Percentiles rank a stretch among this genome's conserved stretches.
These are phyloP conservation scores for Leersia perrieri DNA, from an alignment of 176 grass and related monocot species.

Conservation along the genomic window DNA sequence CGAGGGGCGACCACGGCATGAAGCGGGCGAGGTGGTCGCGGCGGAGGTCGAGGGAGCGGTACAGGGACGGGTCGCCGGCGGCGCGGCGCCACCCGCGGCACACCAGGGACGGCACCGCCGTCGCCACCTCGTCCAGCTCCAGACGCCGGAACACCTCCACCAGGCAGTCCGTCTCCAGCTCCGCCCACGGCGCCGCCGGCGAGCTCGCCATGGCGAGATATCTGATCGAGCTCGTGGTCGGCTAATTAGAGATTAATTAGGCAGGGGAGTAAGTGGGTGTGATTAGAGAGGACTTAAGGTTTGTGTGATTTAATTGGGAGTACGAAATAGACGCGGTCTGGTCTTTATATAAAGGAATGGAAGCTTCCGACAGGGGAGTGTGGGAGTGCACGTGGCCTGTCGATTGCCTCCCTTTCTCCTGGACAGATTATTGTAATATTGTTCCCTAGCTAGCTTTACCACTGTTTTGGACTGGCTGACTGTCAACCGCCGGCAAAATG, in stretches of 20 bases:
- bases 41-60: slow-evolving; percentile 70
- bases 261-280: background rate
- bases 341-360: background rate
- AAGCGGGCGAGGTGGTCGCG: slow-evolving; percentile 64
- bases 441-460: too few relatives aligned
- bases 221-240: too few relatives aligned
- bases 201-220: slow-evolving; percentile 6
- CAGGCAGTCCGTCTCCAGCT: slow-evolving; percentile 76
- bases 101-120: slow-evolving; percentile 63
- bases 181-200: slow-evolving; percentile 38
- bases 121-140: slow-evolving; percentile 53
- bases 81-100: slow-evolving; percentile 71
- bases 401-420: too few relatives aligned
- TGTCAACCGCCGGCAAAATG: too few relatives aligned
- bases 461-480: too few relatives aligned
- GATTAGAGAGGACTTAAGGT: background rate
- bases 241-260: background rate
- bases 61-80: slow-evolving; percentile 59
- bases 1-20: slow-evolving; percentile 67
- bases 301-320: background rate
- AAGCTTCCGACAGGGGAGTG: background rate
- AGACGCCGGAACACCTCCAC: slow-evolving; percentile 59
- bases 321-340: background rate
- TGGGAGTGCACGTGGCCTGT: background rate
- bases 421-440: too few relatives aligned